Base-by-base conservation (phyloP, 1,139 yeast species). In the Candida sanyaensis region DNA sequence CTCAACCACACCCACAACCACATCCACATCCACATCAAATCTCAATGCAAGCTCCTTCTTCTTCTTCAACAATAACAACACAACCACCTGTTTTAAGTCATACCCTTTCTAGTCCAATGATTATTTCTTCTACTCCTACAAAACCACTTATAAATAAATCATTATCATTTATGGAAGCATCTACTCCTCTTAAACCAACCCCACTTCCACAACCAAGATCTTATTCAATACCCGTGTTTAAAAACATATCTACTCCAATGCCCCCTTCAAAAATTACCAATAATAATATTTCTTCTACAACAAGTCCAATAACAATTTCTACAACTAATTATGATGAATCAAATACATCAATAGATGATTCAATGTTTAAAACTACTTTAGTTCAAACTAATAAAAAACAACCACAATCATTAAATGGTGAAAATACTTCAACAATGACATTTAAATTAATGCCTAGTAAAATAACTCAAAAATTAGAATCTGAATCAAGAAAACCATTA, bases 301-400 rank as follows among this genome's bases (percentile, higher is more conserved):
- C n/a, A 30, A 40, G 39, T 37, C 40, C 34, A 21, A n/a, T 28
- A 10, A 12, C 11, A 17, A 29, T 8, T 37, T 28, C 39, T n/a
- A 28, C 32, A 24, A 26, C 36, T 40, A n/a, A 13, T 23, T 40
- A 40, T n/a, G 42, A 40, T n/a, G 42, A 40, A 10, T 17, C 30
- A 31, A 30, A 24, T 10, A 26, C 32, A 12, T 17, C 31, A 17
- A 26, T 32, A 24, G 43, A 40, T 40, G 34, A 24, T 11, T 36
- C 39, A 11, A 29, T 12, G 29, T 29, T 34, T 11, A 40, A 42
- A 12, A 42, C 26, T 31, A 41, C 45, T 38, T 33, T 48, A 31
- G 47, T 48, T 30, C 45, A 67, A 55, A 72, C 75, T 31, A 69
- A 65, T 47, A 75, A 73, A 56, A 73, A 71, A 56, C 77, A 70